Evolutionary conservation across 2,329 filamentous ascomycete species (phyloP).

Genomic region (Ophiostoma australiae): DNA sequence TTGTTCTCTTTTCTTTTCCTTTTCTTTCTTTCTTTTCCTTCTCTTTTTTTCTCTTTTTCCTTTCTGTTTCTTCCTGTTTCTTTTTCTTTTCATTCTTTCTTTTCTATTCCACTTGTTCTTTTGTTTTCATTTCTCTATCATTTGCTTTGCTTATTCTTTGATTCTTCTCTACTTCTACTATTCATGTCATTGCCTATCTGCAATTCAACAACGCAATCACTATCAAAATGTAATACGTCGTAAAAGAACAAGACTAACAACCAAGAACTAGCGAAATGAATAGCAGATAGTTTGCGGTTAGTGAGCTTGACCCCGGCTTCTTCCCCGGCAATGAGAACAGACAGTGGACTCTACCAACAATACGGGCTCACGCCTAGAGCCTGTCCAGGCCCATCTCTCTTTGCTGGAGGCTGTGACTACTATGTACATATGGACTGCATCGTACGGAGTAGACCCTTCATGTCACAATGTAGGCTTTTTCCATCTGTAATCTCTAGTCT

Average conservation of each 20-base stretch:
- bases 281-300: not conserved
- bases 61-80: not conserved
- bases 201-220: not conserved
- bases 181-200: not conserved
- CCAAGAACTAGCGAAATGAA: not conserved
- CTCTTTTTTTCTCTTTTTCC: not conserved
- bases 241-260: not conserved
- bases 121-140: not conserved
- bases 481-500: not conserved
- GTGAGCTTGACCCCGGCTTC: slow-evolving; percentile 6
- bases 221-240: not conserved
- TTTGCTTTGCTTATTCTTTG: not conserved
- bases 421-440: not conserved
- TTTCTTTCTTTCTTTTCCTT: not conserved
- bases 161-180: not conserved
- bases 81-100: not conserved
- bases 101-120: not conserved
- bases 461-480: not conserved
- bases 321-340: slow-evolving; percentile 15
- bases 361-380: not conserved
- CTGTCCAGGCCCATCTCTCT: not conserved
- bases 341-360: slow-evolving; percentile 8
- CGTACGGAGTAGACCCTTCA: too few relatives aligned
- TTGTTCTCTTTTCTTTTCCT: not conserved
- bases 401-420: not conserved